phyloP scores from a whole-genome alignment of 2,329 filamentous ascomycete species.

The Talaromyces sp. region DNA sequence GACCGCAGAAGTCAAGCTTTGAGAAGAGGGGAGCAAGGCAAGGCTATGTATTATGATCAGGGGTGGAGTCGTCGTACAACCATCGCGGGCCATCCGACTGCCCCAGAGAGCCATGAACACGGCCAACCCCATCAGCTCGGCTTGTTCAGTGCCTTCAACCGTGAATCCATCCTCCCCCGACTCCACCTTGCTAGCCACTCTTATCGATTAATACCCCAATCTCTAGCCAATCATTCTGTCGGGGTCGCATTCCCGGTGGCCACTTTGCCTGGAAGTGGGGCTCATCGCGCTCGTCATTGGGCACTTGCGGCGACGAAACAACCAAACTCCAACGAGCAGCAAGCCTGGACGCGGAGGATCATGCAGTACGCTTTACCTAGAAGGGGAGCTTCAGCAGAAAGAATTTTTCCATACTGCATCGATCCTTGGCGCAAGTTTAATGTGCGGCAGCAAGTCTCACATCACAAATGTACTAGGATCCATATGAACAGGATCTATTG shows the following conservation, averaged over 20 bases:
- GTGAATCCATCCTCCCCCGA: conserved; percentile 6
- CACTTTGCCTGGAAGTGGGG: conserved; percentile 13
- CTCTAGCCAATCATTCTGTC: conserved; percentile 18
- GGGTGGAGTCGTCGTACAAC: conserved; percentile 10
- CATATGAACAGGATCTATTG: not conserved
- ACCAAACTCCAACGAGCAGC: conserved; percentile 19
- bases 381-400: conserved; percentile 42
- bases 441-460: not conserved
- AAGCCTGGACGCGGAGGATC: conserved; percentile 12
- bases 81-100: conserved; percentile 2
- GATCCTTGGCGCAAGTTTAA: not conserved
- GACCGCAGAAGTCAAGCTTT: not conserved
- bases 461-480: not conserved
- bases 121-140: not conserved
- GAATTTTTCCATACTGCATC: conserved; percentile 7
- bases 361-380: conserved; percentile 29
- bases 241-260: conserved; percentile 9
- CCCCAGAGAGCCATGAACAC: conserved; percentile 2
- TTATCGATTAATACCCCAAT: conserved; percentile 12
- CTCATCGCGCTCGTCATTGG: conserved; percentile 17
- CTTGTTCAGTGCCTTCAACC: conserved; percentile 6
- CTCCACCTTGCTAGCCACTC: conserved; percentile 19
- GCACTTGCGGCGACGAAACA: conserved; percentile 8
- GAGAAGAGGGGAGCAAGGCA: conserved; percentile 7
- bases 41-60: conserved; percentile 14